phyloP scores from a whole-genome alignment of 108 stramenopile species.

The Chaetoceros tenuissimus region DNA sequence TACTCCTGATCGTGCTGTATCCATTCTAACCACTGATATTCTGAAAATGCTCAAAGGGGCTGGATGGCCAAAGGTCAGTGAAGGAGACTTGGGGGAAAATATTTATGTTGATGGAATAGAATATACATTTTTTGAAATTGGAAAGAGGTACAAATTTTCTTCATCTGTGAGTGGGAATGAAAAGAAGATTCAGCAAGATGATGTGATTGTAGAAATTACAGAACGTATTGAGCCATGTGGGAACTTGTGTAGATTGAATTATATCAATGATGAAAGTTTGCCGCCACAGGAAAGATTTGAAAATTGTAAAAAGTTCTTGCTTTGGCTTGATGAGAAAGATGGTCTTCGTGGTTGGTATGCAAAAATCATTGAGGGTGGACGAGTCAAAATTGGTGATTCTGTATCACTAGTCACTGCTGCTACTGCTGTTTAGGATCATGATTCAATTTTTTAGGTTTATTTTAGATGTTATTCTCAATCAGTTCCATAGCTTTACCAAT shows the following conservation, averaged over 20 bases:
- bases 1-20: constrained; percentile 43
- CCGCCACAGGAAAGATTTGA: constrained; percentile 28
- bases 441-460: too few relatives aligned
- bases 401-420: not conserved
- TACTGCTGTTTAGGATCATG: not conserved
- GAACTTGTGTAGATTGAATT: constrained; percentile 48
- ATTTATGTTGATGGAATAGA: constrained; percentile 34
- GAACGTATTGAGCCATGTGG: constrained; percentile 49
- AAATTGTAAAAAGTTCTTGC: constrained; percentile 32
- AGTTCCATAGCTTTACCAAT: too few relatives aligned
- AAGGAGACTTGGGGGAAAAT: constrained; percentile 59
- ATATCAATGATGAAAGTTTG: constrained; percentile 25
- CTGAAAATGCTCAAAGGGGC: constrained; percentile 12
- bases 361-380: constrained; percentile 34
- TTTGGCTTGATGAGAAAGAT: constrained; percentile 20
- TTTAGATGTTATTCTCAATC: too few relatives aligned
- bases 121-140: constrained; percentile 34
- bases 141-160: constrained; percentile 27
- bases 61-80: constrained; percentile 1
- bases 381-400: not conserved
- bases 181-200: constrained; percentile 1
- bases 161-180: not conserved
- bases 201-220: constrained; percentile 43
- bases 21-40: constrained; percentile 40
- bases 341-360: constrained; percentile 61